Conservation (phyloP, 345 rosid species). For the Salix udensis region DNA sequence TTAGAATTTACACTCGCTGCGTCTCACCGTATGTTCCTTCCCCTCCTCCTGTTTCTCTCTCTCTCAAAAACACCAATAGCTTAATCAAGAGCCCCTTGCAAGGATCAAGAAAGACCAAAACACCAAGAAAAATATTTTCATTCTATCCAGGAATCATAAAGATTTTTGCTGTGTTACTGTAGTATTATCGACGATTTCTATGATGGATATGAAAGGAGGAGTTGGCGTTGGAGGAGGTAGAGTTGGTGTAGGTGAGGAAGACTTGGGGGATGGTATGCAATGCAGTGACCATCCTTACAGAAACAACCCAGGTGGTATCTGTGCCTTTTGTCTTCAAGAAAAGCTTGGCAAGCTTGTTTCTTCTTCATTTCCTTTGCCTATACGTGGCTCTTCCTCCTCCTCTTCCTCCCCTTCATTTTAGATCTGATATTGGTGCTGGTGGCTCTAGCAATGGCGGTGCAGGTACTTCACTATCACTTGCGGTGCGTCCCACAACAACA, state of each 20-base stretch:
- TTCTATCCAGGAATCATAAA: conserved; percentile 2
- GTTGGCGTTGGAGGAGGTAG: conserved; percentile 13
- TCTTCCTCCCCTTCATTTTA: conserved; percentile 79
- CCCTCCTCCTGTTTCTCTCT: conserved; percentile 25
- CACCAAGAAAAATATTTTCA: not conserved
- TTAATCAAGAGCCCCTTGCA: not conserved
- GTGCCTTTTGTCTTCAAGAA: conserved; percentile 96
- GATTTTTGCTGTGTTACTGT: not conserved
- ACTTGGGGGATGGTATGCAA: conserved; percentile 79
- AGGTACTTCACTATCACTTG: conserved; percentile 34
- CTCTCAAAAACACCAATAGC: conserved; percentile 17
- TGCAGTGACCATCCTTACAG: conserved; percentile 74
- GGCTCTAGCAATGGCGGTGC: conserved; percentile 11
- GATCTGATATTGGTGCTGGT: conserved; percentile 54
- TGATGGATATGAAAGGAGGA: conserved; percentile 2
- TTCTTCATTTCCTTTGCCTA: conserved; percentile 70
- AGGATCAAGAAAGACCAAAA: conserved; percentile 20
- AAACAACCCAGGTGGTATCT: conserved; percentile 92
- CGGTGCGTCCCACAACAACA: conserved; percentile 31
- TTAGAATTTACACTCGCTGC: conserved; percentile 25
- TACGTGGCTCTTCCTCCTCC: conserved; percentile 40
- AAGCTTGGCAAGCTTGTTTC: conserved; percentile 95
- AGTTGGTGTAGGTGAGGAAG: conserved; percentile 51
- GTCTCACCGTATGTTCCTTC: conserved; percentile 24
- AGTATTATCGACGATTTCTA: not conserved